A percentile compares a stretch with the other conserved stretches of the same genome.
These are phyloP conservation scores for Pseudogymnoascus sp. DNA, from an alignment of 2,329 filamentous ascomycete genomes.

Conservation along the genomic window DNA sequence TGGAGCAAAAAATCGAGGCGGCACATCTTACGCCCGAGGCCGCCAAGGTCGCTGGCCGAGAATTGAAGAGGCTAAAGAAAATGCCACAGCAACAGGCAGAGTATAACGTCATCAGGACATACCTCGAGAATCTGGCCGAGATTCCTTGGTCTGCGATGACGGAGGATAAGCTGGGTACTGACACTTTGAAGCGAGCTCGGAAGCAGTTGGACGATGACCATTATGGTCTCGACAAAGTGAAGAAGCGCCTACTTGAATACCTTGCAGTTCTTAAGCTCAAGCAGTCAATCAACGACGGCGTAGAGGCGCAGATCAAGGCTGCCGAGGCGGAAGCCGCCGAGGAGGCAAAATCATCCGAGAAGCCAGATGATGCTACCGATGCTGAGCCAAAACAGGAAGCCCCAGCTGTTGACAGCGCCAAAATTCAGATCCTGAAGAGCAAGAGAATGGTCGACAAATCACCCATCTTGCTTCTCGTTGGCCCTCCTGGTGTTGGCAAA, in stretches of 20 bases:
- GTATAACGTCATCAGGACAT: conserved; percentile 87
- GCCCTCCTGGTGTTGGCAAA: conserved; percentile 91
- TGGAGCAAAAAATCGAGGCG: conserved; percentile 78
- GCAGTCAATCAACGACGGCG: conserved; percentile 76
- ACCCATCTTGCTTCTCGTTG: conserved; percentile 86
- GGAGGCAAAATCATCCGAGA: conserved; percentile 15
- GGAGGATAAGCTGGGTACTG: conserved; percentile 74
- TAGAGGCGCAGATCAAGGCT: conserved; percentile 70
- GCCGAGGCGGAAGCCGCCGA: conserved; percentile 41
- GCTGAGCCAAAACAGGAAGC: conserved; percentile 27
- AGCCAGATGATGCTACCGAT: conserved; percentile 30
- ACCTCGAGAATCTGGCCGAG: conserved; percentile 87
- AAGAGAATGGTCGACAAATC: conserved; percentile 91
- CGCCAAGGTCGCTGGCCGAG: conserved; percentile 81
- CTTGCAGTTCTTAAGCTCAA: conserved; percentile 93
- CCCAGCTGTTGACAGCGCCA: conserved; percentile 44
- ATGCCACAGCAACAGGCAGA: conserved; percentile 96
- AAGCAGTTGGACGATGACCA: conserved; percentile 94
- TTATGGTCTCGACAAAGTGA: conserved; percentile 93
- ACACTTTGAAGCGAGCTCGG: conserved; percentile 70
- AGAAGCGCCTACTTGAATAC: conserved; percentile 92
- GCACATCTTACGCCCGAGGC: conserved; percentile 79
- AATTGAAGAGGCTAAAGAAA: conserved; percentile 80
- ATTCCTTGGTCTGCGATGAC: conserved; percentile 86
- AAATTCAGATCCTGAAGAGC: conserved; percentile 67